phyloP scores from a whole-genome alignment of 331 rosid genomes.

The Quercus phellos region DNA sequence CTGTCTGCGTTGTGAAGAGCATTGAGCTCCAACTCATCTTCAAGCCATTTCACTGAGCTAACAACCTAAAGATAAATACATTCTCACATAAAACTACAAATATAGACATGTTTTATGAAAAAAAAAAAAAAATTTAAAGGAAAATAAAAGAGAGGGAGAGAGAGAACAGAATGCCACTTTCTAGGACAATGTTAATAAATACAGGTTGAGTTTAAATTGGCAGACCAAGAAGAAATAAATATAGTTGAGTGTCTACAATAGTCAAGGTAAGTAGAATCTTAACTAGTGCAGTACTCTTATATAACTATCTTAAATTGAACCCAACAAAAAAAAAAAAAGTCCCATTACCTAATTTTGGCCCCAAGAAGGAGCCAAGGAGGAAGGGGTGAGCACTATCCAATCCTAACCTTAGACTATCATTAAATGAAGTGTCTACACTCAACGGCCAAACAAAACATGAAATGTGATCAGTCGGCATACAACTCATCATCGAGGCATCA shows the following conservation, averaged over 20 bases:
- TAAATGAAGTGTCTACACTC: background rate
- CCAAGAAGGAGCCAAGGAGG: background rate
- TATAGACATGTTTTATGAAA: background rate
- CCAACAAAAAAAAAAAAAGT: background rate
- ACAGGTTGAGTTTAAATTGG: background rate
- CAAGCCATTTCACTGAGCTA: constrained; percentile 99
- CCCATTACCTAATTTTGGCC: background rate
- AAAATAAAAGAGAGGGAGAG: background rate
- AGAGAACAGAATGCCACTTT: background rate
- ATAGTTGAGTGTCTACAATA: background rate
- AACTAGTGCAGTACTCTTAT: background rate
- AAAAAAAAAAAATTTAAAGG: too few relatives aligned
- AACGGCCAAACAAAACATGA: background rate
- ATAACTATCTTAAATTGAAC: background rate
- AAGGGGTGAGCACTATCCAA: background rate
- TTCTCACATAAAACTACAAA: constrained; percentile 8
- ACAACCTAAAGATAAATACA: constrained; percentile 62
- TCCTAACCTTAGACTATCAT: background rate
- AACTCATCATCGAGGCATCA: background rate
- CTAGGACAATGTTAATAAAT: background rate
- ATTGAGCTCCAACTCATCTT: constrained; percentile 94
- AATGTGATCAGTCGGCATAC: background rate
- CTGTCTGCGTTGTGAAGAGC: constrained; percentile 97
- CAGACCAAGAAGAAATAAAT: background rate
- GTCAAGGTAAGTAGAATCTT: background rate